These are phyloP conservation scores for Pichia paraexigua DNA, from an alignment of 805 yeast species.

Conservation along the genomic window DNA sequence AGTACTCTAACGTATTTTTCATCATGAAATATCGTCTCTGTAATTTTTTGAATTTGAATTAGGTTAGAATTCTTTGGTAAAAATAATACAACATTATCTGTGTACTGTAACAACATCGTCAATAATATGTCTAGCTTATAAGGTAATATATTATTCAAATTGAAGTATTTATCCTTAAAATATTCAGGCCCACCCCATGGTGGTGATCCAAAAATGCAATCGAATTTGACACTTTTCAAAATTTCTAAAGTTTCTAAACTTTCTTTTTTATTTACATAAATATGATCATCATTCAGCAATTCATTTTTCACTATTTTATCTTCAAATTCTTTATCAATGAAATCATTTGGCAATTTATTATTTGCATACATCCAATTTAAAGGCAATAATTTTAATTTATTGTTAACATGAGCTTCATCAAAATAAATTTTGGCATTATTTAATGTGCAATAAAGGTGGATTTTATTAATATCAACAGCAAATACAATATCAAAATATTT, in stretches of 20 bases:
- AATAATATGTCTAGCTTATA: constrained; percentile 38
- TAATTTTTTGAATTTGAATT: constrained; percentile 40
- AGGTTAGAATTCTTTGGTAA: constrained; percentile 53
- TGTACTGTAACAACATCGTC: constrained; percentile 31
- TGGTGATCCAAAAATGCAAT: constrained; percentile 61
- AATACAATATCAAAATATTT: constrained; percentile 44
- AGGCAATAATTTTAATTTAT: constrained; percentile 38
- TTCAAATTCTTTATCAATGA: constrained; percentile 5
- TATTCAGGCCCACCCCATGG: constrained; percentile 83
- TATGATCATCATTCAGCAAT: background rate
- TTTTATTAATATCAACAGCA: constrained; percentile 54
- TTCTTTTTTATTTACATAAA: constrained; percentile 5
- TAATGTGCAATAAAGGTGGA: constrained; percentile 56
- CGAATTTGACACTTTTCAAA: constrained; percentile 27
- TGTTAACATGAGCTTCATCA: constrained; percentile 31
- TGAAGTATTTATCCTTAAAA: constrained; percentile 33
- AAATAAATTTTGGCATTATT: constrained; percentile 59
- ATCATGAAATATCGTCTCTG: constrained; percentile 37
- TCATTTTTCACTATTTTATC: constrained; percentile 5
- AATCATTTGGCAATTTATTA: constrained; percentile 9
- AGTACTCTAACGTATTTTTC: constrained; percentile 13
- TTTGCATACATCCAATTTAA: constrained; percentile 38
- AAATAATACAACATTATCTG: constrained; percentile 47
- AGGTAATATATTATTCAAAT: constrained; percentile 39
- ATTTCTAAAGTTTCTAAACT: constrained; percentile 9